Evolutionary conservation across 179 eudicot genomes (phyloP).

Genomic region (Camellia oleifera): DNA sequence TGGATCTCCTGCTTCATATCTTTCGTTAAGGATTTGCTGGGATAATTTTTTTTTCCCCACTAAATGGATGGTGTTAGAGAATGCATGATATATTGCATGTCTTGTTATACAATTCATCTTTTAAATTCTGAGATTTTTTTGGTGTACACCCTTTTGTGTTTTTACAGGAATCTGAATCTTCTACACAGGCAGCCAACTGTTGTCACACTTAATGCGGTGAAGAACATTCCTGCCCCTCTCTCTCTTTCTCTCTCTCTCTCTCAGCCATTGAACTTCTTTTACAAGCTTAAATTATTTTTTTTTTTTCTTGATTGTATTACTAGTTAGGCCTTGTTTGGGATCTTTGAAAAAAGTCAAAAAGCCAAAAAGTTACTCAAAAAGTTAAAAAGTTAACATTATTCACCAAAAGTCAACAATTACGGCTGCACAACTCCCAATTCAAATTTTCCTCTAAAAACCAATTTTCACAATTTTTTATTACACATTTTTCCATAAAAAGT

Average conservation of each 20-base stretch:
- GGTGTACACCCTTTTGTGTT: neutral
- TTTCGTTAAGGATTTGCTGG: no score
- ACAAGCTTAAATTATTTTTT: neutral
- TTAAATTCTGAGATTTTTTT: neutral
- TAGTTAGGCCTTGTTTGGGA: no score
- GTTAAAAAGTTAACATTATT: no score
- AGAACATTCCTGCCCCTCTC: neutral
- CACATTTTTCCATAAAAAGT: no score
- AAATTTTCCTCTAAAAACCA: no score
- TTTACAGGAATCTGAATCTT: slow-evolving; percentile 67
- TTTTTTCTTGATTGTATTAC: neutral
- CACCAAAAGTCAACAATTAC: no score
- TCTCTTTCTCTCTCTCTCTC: neutral
- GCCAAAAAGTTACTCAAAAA: no score
- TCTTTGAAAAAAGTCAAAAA: no score
- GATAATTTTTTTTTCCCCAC: neutral
- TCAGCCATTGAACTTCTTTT: no score
- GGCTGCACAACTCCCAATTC: no score
- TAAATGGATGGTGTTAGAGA: neutral
- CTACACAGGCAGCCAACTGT: slow-evolving; percentile 56
- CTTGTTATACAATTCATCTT: neutral
- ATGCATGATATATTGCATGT: neutral
- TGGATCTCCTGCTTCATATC: no score
- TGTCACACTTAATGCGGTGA: slow-evolving; percentile 73
- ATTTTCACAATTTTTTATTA: no score